Conservation (phyloP, 164 flowering plant genomes). For the Liriodendron chinense region DNA sequence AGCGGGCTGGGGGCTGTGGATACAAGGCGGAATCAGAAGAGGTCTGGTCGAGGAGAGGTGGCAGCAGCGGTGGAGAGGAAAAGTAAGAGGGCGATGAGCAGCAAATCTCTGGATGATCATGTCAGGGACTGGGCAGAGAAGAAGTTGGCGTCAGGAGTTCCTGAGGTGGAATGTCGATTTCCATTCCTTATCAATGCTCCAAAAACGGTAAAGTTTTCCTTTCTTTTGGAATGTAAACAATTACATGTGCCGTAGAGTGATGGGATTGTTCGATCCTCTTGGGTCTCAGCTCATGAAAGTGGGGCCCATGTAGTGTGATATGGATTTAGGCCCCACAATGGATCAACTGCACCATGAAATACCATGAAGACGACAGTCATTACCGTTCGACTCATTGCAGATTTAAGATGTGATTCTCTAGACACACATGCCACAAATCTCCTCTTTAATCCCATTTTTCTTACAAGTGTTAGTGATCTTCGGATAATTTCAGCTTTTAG, state of each 20-base stretch:
- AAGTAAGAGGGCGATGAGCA: slow-evolving; percentile 13
- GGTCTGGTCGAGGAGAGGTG: not conserved
- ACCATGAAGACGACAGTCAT: not conserved
- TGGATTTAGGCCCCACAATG: no score
- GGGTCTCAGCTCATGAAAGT: not conserved
- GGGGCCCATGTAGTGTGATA: not conserved
- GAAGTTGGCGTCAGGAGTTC: slow-evolving; percentile 27
- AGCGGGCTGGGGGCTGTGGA: slow-evolving; percentile 12
- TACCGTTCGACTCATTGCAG: not conserved
- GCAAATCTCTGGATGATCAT: slow-evolving; percentile 22
- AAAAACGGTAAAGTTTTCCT: slow-evolving; percentile 19
- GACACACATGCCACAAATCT: not conserved
- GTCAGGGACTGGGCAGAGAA: slow-evolving; percentile 23
- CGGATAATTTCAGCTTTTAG: not conserved
- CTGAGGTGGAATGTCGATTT: slow-evolving; percentile 24
- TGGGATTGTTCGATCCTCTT: no score
- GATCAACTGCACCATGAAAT: no score
- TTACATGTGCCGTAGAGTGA: not conserved
- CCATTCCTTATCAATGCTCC: slow-evolving; percentile 35
- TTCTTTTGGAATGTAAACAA: no score
- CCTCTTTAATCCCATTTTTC: not conserved
- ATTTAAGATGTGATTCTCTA: no score
- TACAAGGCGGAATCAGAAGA: slow-evolving; percentile 14
- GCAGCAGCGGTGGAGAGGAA: slow-evolving; percentile 11
- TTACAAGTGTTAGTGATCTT: not conserved